Percentiles rank a stretch among this genome's conserved stretches.
Evolutionary conservation across 805 yeast genomes (phyloP).

Genomic region (Schizosaccharomyces octosporus): DNA sequence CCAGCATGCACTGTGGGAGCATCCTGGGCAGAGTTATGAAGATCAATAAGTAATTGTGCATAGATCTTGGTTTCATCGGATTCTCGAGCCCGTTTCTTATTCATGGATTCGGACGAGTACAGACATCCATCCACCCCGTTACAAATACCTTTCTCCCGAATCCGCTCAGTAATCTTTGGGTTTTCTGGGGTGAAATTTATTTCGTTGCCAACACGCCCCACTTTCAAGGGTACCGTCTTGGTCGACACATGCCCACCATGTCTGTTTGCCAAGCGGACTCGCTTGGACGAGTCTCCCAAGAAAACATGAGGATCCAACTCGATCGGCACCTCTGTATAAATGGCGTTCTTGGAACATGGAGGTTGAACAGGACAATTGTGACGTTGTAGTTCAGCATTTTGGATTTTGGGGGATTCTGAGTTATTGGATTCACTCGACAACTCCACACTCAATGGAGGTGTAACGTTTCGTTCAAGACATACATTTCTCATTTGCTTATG

Average conservation of each 20-base stretch:
- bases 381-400: background rate
- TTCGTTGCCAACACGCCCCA: background rate
- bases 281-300: background rate
- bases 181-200: background rate
- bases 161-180: background rate
- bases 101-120: background rate
- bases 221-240: too few species aligned
- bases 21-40: background rate
- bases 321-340: background rate
- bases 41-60: background rate
- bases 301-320: background rate
- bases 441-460: background rate
- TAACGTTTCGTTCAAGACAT: too few species aligned
- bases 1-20: background rate
- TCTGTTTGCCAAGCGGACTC: background rate
- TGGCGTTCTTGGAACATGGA: background rate
- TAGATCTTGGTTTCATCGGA: background rate
- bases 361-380: background rate
- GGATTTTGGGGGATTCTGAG: background rate
- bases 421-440: background rate
- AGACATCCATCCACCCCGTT: background rate
- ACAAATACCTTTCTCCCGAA: background rate
- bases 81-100: background rate
- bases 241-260: too few species aligned
- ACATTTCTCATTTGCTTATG: background rate